A percentile compares a stretch with the other conserved stretches of the same genome.
phyloP scores from a whole-genome alignment of 2,329 filamentous ascomycete genomes.

The Fusarium sp. region DNA sequence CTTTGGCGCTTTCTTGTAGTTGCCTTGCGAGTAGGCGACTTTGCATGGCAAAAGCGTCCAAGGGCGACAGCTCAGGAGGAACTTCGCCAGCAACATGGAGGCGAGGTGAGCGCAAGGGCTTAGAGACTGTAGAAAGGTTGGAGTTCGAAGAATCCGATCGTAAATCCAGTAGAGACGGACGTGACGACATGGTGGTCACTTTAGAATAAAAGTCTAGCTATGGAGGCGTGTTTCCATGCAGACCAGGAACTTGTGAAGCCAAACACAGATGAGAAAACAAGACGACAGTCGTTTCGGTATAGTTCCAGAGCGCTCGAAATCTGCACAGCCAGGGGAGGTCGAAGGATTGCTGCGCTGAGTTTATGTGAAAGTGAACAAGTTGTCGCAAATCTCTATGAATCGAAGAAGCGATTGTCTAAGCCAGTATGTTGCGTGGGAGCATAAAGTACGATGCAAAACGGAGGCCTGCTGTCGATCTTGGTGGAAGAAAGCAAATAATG shows the following conservation, averaged over 20 bases:
- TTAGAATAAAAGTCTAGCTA: constrained; percentile 15
- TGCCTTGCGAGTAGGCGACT: constrained; percentile 88
- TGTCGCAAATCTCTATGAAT: background rate
- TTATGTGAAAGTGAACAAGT: background rate
- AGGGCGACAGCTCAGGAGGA: constrained; percentile 89
- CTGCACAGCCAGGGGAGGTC: background rate
- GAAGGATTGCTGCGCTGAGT: background rate
- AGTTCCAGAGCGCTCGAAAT: background rate
- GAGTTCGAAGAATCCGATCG: constrained; percentile 66
- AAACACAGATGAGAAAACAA: background rate
- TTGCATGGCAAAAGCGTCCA: constrained; percentile 94
- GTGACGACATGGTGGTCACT: constrained; percentile 58
- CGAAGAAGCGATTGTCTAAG: constrained; percentile 8
- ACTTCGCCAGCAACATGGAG: constrained; percentile 81
- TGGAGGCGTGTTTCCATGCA: constrained; percentile 31
- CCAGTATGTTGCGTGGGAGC: background rate
- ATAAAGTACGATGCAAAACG: background rate
- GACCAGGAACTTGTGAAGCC: background rate
- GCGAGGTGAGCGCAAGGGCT: constrained; percentile 75
- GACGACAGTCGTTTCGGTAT: background rate
- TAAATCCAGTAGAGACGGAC: constrained; percentile 68
- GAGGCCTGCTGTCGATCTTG: background rate
- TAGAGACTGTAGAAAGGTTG: constrained; percentile 54
- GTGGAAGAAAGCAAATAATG: constrained; percentile 14
- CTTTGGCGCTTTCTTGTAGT: constrained; percentile 79